phyloP scores from a whole-genome alignment of 495 filamentous ascomycete genomes.

The Pseudevernia furfuracea region DNA sequence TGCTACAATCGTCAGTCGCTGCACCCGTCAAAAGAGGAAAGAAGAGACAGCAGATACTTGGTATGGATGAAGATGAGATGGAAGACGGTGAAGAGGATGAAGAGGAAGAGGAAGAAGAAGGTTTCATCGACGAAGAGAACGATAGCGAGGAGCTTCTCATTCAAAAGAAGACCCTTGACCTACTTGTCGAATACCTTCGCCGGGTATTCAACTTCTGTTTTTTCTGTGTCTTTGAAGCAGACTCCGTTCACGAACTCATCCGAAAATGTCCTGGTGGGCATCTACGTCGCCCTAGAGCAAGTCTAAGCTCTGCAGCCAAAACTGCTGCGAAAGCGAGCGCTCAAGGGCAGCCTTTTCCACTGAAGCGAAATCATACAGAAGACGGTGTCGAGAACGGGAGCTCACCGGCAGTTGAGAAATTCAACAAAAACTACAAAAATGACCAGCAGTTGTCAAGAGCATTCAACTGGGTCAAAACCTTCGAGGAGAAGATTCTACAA shows the following conservation, averaged over 20 bases:
- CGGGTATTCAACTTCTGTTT: constrained; percentile 98
- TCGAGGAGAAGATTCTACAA: constrained; percentile 91
- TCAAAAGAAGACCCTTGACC: constrained; percentile 93
- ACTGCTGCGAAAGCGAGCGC: constrained; percentile 79
- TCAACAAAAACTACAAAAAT: constrained; percentile 59
- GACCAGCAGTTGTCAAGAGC: constrained; percentile 89
- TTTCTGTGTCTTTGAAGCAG: constrained; percentile 97
- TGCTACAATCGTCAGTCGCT: constrained; percentile 59
- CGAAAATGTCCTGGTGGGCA: constrained; percentile 96
- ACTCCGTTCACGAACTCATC: constrained; percentile 90
- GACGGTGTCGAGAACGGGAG: constrained; percentile 54
- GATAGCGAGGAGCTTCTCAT: constrained; percentile 83
- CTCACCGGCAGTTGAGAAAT: constrained; percentile 57
- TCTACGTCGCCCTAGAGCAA: constrained; percentile 79
- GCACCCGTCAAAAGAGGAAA: constrained; percentile 53
- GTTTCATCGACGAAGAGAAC: constrained; percentile 65
- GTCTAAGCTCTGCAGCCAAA: constrained; percentile 72
- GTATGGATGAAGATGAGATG: constrained; percentile 59
- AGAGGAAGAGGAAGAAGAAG: constrained; percentile 65
- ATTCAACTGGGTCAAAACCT: constrained; percentile 99
- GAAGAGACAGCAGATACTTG: constrained; percentile 38
- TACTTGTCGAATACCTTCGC: constrained; percentile 92
- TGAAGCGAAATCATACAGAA: constrained; percentile 59
- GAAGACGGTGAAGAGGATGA: constrained; percentile 66
- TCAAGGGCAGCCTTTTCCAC: constrained; percentile 67